Base-by-base conservation (phyloP, 371 early-diverging fungal species). In the Circinella minor region DNA sequence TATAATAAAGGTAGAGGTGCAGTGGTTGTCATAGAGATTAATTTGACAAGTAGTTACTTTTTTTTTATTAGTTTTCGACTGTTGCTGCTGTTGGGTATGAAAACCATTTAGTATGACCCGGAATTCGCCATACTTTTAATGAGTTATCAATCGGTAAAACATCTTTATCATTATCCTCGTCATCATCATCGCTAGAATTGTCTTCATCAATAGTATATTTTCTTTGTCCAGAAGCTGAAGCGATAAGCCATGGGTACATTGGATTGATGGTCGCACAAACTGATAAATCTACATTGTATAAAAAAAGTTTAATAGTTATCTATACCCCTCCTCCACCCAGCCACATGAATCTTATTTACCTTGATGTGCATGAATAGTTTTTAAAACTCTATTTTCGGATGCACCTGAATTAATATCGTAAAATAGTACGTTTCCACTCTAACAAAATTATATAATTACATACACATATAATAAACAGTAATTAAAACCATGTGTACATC, bases 141-240 rank as follows among this genome's bases (percentile, higher is more conserved):
- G 84, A 78, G 64, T 86, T 86, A 62, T 88, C 88, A 20, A 86
- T 74, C 0, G 63, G 48, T 14, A 17, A 13, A 13, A 2, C 6
- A 13, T 51, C 51, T 51, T 51, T 51, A 51, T 57, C 66, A 7
- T 14, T 36, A 17, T 67, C 72, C 3, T 71, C 48, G 14, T 51
- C 51, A 13, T 51, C 51, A 34, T 62, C 55, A 20, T 62, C 72
- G 5, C 72, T 72, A 13, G 60, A 49, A 36, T 66, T 60, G 15
- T 61, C 60, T 27, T 64, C 49, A 27, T 63, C 71, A 6, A 55
- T 27, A 13, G 54, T 38, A 69, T 82, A 90, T 71, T 87, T 89
- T 18, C 90, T 80, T 55, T 92, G 92, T 0, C 92, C 92, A 5
- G 92, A 92, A 51, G 86, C 82, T 11, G 88, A 82, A 8, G 87